Conservation (phyloP, 2,329 filamentous ascomycete genomes). For the Colletotrichum sp. region DNA sequence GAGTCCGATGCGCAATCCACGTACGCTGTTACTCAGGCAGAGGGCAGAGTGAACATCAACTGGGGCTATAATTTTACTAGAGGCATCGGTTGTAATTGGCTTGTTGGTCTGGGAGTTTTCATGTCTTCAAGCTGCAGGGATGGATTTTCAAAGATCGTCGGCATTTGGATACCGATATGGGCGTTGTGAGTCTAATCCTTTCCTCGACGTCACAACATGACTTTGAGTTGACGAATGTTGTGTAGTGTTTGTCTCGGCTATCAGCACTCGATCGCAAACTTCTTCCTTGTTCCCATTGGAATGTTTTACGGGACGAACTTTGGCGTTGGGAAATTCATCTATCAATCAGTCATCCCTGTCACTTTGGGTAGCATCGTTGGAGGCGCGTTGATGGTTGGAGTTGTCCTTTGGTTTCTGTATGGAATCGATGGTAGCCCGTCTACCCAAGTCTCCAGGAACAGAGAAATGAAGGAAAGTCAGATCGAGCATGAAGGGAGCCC, state of each 20-base stretch:
- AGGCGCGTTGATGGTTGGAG: not conserved
- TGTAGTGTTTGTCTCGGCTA: not conserved
- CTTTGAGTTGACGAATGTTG: not conserved
- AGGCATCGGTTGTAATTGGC: conserved; percentile 2
- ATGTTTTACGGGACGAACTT: conserved; percentile 1
- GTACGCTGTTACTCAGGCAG: not conserved
- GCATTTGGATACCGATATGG: conserved; percentile 7
- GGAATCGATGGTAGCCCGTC: not conserved
- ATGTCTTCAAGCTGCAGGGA: not conserved
- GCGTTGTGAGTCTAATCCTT: not conserved
- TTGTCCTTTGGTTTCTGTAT: not conserved
- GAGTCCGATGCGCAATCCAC: not conserved
- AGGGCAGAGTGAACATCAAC: not conserved
- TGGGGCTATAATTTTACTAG: not conserved
- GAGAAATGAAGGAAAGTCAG: not conserved
- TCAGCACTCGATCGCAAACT: not conserved
- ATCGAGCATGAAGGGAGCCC: not conserved
- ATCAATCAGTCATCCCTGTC: not conserved
- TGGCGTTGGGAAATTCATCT: not conserved
- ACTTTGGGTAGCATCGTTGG: not conserved
- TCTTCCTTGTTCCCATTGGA: not conserved
- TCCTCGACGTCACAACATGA: not conserved
- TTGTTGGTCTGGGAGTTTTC: not conserved
- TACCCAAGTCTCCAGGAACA: not conserved
- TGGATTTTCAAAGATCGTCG: not conserved